Conservation (phyloP, 441 rosid species). For the Croton laevigatus region DNA sequence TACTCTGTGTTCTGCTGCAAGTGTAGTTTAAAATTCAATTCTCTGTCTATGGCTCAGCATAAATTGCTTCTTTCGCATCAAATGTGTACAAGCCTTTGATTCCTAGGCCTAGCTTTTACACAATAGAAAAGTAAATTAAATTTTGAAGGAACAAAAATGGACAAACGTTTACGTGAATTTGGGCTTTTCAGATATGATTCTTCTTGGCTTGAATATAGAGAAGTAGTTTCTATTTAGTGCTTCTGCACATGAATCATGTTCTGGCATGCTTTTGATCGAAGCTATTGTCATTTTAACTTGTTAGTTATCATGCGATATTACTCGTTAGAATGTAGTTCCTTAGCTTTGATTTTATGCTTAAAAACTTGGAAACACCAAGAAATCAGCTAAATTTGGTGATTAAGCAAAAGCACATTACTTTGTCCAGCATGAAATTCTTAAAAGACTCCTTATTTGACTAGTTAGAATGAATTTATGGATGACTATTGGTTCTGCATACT, state of each 20-base stretch:
- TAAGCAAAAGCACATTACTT: neutral
- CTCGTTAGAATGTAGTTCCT: too few relatives aligned
- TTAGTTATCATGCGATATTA: neutral
- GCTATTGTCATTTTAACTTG: neutral
- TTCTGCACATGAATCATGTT: neutral
- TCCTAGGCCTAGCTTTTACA: neutral
- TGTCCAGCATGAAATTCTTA: too few relatives aligned
- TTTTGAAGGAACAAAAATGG: neutral
- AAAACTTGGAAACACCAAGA: neutral
- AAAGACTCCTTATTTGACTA: neutral
- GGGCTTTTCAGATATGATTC: neutral
- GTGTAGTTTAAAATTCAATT: neutral
- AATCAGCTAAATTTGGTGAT: neutral
- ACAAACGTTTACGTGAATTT: neutral
- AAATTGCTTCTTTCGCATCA: neutral
- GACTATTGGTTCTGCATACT: neutral
- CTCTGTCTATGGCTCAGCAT: neutral
- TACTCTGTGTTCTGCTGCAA: neutral
- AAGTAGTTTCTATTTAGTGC: neutral
- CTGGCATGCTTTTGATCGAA: neutral
- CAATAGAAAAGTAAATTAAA: neutral
- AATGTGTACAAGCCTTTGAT: neutral
- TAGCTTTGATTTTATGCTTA: neutral
- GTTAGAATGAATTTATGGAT: neutral
- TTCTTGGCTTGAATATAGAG: neutral